phyloP scores from a whole-genome alignment of 768 basidiomycete species.

The Lentinula sp. region DNA sequence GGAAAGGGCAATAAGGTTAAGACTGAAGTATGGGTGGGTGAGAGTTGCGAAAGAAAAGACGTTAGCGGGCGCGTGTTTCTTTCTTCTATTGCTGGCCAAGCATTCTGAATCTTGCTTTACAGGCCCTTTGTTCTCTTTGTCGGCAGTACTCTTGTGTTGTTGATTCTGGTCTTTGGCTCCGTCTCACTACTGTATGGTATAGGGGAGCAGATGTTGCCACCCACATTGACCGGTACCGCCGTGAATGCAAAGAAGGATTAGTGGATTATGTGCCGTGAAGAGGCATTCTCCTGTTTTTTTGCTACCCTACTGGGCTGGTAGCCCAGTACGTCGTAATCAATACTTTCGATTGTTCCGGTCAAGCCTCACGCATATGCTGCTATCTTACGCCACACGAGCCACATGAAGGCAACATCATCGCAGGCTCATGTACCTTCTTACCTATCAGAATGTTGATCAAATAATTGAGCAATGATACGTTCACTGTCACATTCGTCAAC shows the following conservation, averaged over 20 bases:
- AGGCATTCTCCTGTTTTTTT: background rate
- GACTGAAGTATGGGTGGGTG: conserved; percentile 68
- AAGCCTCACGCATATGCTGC: background rate
- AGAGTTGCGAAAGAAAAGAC: conserved; percentile 72
- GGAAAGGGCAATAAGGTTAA: conserved; percentile 45
- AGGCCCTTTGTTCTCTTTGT: conserved; percentile 73
- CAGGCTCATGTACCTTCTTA: no score
- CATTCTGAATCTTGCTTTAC: conserved; percentile 1
- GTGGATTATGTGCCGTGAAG: no score
- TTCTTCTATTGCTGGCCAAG: background rate
- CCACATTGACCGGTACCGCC: conserved; percentile 61
- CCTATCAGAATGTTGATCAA: no score
- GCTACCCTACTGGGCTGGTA: background rate
- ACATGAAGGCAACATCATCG: no score
- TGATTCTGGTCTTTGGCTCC: conserved; percentile 63
- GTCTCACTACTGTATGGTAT: conserved; percentile 60
- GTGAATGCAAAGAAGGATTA: conserved; percentile 49
- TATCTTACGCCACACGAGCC: no score
- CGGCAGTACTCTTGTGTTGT: conserved; percentile 59
- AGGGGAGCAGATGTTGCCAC: conserved; percentile 62
- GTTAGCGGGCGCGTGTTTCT: conserved; percentile 61
- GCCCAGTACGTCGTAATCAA: background rate
- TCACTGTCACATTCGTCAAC: no score
- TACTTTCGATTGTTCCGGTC: background rate
- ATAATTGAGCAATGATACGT: no score